Base-by-base conservation (phyloP, 2,329 filamentous ascomycete species). In the Clarireedia paspali region DNA sequence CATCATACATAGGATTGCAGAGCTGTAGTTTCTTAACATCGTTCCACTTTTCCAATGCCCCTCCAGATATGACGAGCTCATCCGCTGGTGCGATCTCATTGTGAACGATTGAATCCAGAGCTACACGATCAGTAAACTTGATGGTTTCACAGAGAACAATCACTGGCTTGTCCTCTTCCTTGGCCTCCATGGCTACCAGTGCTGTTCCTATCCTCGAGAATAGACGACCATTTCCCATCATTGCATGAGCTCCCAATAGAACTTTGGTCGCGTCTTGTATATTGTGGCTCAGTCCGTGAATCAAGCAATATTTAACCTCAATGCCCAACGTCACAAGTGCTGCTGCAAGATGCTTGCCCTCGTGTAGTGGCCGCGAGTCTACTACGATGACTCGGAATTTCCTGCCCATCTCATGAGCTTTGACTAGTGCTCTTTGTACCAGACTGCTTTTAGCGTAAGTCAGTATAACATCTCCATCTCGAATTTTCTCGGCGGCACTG, bases 161-260 rank as follows among this genome's bases (percentile, higher is more conserved):
- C 57, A 97, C 89, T 1, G 89, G 88, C 39, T 91, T 82, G 57
- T 87, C 85, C 20, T 84, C 77, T 56, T 88, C 83, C 51, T 85
- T 83, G 5, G 91, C 92, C 44, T 87, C 84, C 76, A 94, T 87
- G 17, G 92, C 91, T 9, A 97, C 81, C 57, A 94, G 82, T 24
- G 89, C 89, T 3, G 91, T 96, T 59, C 94, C 94, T 9, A 90
- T 84, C 20, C 91, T 84, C 4, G 88, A 92, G 71, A 95, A 95
- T 64, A 99, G 80, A 36, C 89, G 82, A 6, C 94, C 94, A 71
- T 97, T 97, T 63, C 89, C 91, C 74, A 96, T 94, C 84, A 99
- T 94, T 40, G 90, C 89, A 69, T 96, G 91, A 4, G 91, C 91
- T 12, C 91, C 91, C 1, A 99, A 77, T 51, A 97, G 81, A 9